Evolutionary conservation across 225 moss, liverwort and hornwort species (phyloP).

Genomic region (Asterella californica): DNA sequence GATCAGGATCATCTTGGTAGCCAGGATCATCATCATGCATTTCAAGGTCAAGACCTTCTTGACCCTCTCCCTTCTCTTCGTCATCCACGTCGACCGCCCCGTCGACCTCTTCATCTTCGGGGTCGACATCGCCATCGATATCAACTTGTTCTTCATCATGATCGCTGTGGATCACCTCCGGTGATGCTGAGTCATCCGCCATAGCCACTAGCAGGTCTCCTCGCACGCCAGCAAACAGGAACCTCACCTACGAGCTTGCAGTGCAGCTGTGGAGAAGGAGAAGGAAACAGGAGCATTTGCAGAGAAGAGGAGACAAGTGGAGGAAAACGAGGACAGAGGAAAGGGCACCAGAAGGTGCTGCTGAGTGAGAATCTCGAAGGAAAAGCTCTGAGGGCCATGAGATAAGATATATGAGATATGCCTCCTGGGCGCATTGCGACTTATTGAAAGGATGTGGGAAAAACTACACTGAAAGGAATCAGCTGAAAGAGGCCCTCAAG

Average conservation of each 20-base stretch:
- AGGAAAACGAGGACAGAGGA: conserved; percentile 98
- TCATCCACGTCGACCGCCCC: conserved; percentile 49
- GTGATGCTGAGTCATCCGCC: conserved; percentile 92
- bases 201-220: conserved; percentile 53
- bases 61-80: conserved; percentile 51
- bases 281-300: conserved; percentile 84
- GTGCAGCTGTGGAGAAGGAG: conserved; percentile 99
- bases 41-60: conserved; percentile 54
- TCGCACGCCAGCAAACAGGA: conserved; percentile 41
- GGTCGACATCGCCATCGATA: conserved; percentile 91
- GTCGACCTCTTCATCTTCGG: conserved; percentile 55
- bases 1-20: conserved; percentile 55
- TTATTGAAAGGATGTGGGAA: conserved; percentile 60
- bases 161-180: conserved; percentile 73
- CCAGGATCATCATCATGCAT: conserved; percentile 74
- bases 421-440: conserved; percentile 74
- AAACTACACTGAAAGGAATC: conserved; percentile 79
- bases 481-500: conserved; percentile 96
- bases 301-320: conserved; percentile 85
- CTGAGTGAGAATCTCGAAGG: conserved; percentile 98
- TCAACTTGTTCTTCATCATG: conserved; percentile 98
- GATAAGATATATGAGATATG: conserved; percentile 89
- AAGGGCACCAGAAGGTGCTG: conserved; percentile 99
- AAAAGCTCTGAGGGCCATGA: conserved; percentile 98
- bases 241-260: conserved; percentile 89